Evolutionary conservation across 176 grass and related monocot species (phyloP).

Genomic region (Hordeum vulgare): MorexV3_pseudomolecules_assembly NC_058522.1:13760569-13761068

Average conservation of each 20-base stretch:
- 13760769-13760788: neutral
- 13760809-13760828: neutral
- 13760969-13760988: neutral
- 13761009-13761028: neutral
- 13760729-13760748: no score
- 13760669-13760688: no score
- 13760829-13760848: neutral
- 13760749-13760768: neutral
- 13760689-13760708: no score
- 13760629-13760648: no score
- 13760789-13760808: neutral
- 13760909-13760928: neutral
- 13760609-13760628: neutral
- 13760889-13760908: neutral
- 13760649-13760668: no score
- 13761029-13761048: neutral
- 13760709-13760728: no score
- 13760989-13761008: neutral
- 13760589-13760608: neutral
- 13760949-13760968: neutral
- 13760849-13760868: neutral
- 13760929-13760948: neutral
- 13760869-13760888: neutral
- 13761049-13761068: neutral
- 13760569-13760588: neutral